Base-by-base conservation (phyloP, 129 eudicot genomes). In the Logfia minima region DNA sequence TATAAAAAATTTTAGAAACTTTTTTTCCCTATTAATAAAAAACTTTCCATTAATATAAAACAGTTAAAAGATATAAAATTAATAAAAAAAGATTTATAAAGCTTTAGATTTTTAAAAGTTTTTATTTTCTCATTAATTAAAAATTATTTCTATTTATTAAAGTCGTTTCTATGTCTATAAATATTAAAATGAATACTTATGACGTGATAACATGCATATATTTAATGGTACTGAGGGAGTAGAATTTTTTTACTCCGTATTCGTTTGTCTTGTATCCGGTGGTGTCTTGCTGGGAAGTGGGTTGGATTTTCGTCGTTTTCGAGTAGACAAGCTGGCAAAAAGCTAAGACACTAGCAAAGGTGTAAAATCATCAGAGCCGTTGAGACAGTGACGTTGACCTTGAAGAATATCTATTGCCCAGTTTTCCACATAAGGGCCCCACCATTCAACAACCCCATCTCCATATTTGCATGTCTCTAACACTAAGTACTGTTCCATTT, bases 271-370 rank as follows among this genome's bases (percentile, higher is more conserved):
- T 16, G 51, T 76, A 28, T 48, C 1, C 14, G 13, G 74, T 66
- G 52, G 35, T 22, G 35, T 66, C 13, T 28, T 70, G 17, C 45
- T 75, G 52, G 35, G 32, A 22, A 37, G 61, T 32, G 55, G 35
- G 37, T 21, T 52, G 55, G 53, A n/a, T 8, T 22, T 66, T 56
- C 67, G 75, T 77, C 81, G 68, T 77, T 56, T 67, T 21, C 32
- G 21, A 35, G 59, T 68, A 68, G 39, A 77, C 69, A 68, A 68
- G 45, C 75, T 77, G 81, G 75, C 75, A 56, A 77, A 77, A 77
- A 37, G 75, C 59, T 22, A 21, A 51, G 61, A 56, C 6, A 13
- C 1, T 21, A 77, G 24, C 22, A 63, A 75, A 76, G 41, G 75
- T 68, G 68, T 68, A 56, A 67, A 34, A 2, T 45, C 64, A 78